These are phyloP conservation scores for Lecanicillium sp. DNA, from an alignment of 2,329 filamentous ascomycete species.

Conservation along the genomic window DNA sequence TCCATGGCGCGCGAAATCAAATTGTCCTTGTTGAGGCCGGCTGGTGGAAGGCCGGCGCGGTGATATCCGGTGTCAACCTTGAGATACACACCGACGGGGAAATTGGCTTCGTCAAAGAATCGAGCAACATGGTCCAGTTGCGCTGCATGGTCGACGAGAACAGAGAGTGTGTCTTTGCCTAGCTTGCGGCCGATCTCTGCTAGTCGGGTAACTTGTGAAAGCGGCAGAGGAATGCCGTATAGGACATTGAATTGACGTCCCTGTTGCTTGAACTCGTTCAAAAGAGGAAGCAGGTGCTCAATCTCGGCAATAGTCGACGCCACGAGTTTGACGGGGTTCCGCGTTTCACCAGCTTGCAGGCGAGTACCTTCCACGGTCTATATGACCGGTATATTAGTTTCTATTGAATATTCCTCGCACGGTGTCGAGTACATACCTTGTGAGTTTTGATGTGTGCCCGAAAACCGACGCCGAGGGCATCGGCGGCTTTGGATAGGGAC, in stretches of 20 bases:
- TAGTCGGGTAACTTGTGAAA: conserved; percentile 44
- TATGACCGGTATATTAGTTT: fast-evolving
- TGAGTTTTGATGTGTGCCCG: conserved; percentile 60
- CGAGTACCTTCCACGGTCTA: conserved; percentile 47
- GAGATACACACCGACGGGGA: conserved; percentile 38
- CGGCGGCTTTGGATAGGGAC: conserved; percentile 44
- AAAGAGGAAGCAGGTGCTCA: conserved; percentile 42
- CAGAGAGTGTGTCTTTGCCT: conserved; percentile 35
- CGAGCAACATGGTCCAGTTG: conserved; percentile 30
- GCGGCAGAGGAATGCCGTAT: conserved; percentile 53
- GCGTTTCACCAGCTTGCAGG: conserved; percentile 42
- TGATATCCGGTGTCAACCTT: conserved; percentile 60
- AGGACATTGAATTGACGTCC: conserved; percentile 31
- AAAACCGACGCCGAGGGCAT: conserved; percentile 43
- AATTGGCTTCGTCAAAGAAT: conserved; percentile 21
- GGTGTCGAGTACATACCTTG: conserved; percentile 34
- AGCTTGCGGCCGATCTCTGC: conserved; percentile 36
- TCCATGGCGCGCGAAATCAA: conserved; percentile 28
- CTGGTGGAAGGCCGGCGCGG: conserved; percentile 47
- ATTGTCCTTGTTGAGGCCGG: conserved; percentile 26
- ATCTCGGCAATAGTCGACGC: conserved; percentile 53
- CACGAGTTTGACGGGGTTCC: conserved; percentile 40
- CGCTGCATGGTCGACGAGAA: conserved; percentile 50
- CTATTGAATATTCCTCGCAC: too few relatives aligned
- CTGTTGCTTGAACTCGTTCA: conserved; percentile 29